Evolutionary conservation across 208 protist genomes (phyloP).

Genomic region (Acanthamoeba sp.): DNA sequence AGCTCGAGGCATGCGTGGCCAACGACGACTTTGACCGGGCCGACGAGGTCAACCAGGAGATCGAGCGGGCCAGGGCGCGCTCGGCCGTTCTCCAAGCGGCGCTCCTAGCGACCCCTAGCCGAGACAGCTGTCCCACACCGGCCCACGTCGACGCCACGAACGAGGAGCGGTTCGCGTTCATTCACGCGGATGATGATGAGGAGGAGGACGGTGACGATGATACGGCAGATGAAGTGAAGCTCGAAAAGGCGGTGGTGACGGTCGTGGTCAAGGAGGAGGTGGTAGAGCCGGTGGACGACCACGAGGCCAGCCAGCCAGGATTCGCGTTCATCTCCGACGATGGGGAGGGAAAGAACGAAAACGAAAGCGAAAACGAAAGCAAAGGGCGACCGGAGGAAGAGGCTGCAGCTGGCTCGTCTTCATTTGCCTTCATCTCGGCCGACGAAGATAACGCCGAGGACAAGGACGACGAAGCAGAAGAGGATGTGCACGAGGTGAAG

Average conservation of each 20-base stretch:
- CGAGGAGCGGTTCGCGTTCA: neutral
- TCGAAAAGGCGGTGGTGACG: too few species aligned
- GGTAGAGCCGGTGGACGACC: neutral
- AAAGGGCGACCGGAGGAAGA: neutral
- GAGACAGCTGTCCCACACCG: neutral
- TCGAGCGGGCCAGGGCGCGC: neutral
- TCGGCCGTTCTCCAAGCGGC: neutral
- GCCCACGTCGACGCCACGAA: neutral
- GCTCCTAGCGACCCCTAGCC: neutral
- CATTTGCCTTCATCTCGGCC: neutral
- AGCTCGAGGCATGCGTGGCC: neutral
- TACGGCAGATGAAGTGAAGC: neutral
- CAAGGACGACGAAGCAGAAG: neutral
- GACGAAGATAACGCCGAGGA: too few species aligned
- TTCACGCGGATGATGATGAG: neutral
- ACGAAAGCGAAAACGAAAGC: neutral
- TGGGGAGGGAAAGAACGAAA: neutral
- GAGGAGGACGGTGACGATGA: neutral
- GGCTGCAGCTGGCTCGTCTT: neutral
- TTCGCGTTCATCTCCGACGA: neutral
- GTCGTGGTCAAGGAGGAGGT: too few species aligned
- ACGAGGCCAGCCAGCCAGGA: neutral
- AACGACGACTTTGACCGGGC: neutral
- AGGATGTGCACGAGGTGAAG: neutral
- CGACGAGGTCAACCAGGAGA: slow-evolving; percentile 17